These are phyloP conservation scores for Aureobasidium subglaciale DNA, from an alignment of 2,329 filamentous ascomycete genomes.

Conservation along the genomic window DNA sequence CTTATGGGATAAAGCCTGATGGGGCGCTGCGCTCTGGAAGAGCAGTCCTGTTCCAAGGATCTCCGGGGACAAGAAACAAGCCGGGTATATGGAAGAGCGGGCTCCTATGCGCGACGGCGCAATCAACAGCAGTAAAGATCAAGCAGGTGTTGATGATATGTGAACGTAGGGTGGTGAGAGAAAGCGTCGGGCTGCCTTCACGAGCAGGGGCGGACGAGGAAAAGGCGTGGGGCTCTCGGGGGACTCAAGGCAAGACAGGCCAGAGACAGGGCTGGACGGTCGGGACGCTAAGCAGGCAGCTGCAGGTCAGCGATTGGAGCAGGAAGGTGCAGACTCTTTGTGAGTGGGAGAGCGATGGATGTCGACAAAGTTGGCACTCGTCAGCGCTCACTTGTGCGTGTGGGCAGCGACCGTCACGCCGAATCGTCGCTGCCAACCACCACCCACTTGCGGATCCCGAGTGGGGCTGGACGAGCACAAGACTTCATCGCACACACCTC, in stretches of 20 bases:
- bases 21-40: not conserved
- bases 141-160: not conserved
- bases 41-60: constrained; percentile 1
- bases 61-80: not conserved
- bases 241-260: constrained; percentile 12
- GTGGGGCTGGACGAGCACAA: constrained; percentile 7
- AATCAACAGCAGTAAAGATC: not conserved
- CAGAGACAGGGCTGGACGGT: not conserved
- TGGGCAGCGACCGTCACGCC: not conserved
- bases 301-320: constrained; percentile 17
- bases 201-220: constrained; percentile 11
- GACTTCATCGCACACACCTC: not conserved
- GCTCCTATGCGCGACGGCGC: constrained; percentile 1
- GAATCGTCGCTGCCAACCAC: constrained; percentile 1
- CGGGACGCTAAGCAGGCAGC: constrained; percentile 4
- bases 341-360: not conserved
- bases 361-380: not conserved
- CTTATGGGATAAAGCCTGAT: constrained; percentile 1
- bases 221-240: constrained; percentile 6
- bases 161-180: not conserved
- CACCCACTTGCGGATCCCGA: constrained; percentile 4
- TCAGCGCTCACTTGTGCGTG: not conserved
- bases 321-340: not conserved
- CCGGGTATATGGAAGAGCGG: not conserved
- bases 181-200: not conserved